These are phyloP conservation scores for Ceratocystiopsis sp. DNA, from an alignment of 2,329 filamentous ascomycete genomes.

Conservation along the genomic window DNA sequence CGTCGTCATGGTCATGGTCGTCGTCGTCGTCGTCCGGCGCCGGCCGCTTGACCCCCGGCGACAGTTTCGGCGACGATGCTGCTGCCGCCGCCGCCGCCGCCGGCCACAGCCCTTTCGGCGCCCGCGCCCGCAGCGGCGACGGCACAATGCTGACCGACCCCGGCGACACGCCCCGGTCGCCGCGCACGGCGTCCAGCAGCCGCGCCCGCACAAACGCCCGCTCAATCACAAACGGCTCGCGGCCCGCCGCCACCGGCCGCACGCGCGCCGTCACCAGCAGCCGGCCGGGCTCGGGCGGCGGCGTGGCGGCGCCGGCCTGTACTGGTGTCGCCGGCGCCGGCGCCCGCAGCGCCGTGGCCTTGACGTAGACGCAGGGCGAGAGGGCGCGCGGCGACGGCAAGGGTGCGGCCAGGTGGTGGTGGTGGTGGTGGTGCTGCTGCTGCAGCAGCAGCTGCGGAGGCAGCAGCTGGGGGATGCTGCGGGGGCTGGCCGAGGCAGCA, in stretches of 20 bases:
- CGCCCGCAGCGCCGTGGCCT: slow-evolving; percentile 2
- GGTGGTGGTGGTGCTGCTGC: not conserved
- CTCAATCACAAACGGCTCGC: slow-evolving; percentile 29
- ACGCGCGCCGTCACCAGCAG: slow-evolving; percentile 27
- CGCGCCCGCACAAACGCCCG: slow-evolving; percentile 32
- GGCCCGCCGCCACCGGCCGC: slow-evolving; percentile 21
- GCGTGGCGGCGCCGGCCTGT: too few relatives aligned
- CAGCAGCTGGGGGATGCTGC: slow-evolving; percentile 3
- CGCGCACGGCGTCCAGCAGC: slow-evolving; percentile 28
- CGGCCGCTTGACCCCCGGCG: slow-evolving; percentile 3
- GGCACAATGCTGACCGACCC: slow-evolving; percentile 1
- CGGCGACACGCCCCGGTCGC: slow-evolving; percentile 10
- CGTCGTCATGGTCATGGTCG: too few relatives aligned
- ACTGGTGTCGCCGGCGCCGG: not conserved
- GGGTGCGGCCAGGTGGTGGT: not conserved
- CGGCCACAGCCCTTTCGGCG: slow-evolving; percentile 6
- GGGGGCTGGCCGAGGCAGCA: slow-evolving; percentile 2
- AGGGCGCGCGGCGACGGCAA: slow-evolving; percentile 5
- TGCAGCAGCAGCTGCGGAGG: not conserved
- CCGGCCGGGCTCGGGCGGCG: slow-evolving; percentile 5
- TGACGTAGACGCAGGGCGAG: slow-evolving; percentile 9
- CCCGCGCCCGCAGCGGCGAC: slow-evolving; percentile 1
- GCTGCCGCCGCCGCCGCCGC: too few relatives aligned
- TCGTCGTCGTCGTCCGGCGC: not conserved
- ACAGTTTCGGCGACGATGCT: too few relatives aligned